Evolutionary conservation across 2,329 filamentous ascomycete genomes (phyloP).

Genomic region (Aspergillus niger): DNA sequence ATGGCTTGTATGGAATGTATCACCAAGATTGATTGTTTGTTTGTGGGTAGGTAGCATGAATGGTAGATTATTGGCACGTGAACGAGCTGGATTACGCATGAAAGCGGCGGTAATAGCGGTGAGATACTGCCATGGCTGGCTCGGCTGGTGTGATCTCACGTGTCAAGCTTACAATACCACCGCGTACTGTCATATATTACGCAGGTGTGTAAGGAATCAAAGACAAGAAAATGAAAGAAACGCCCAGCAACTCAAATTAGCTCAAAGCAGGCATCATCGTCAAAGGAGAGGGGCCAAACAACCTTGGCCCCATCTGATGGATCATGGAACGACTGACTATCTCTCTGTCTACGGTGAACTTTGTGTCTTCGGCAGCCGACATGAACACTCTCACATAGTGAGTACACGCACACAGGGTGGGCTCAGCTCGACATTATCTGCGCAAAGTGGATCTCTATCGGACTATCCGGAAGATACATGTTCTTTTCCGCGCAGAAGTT

Average conservation of each 20-base stretch:
- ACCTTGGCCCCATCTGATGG: neutral
- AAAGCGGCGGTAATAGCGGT: slow-evolving; percentile 2
- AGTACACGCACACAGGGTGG: neutral
- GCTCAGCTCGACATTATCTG: too few relatives aligned
- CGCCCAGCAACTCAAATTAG: too few relatives aligned
- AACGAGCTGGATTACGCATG: neutral
- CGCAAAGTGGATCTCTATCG: slow-evolving; percentile 1
- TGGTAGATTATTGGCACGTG: neutral
- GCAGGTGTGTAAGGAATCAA: neutral
- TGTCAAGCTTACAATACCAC: neutral
- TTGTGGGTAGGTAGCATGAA: neutral
- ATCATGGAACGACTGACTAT: neutral
- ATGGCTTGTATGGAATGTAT: too few relatives aligned
- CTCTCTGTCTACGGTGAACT: neutral
- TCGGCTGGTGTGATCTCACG: neutral
- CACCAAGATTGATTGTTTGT: too few relatives aligned
- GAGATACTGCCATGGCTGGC: slow-evolving; percentile 1
- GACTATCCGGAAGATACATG: neutral
- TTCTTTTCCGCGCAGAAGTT: neutral
- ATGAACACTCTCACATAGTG: neutral
- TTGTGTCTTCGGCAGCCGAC: neutral
- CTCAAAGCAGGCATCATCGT: too few relatives aligned
- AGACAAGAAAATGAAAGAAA: too few relatives aligned
- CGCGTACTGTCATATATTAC: neutral
- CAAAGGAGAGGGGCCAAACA: neutral